phyloP scores from a whole-genome alignment of 169 alveolate genomes.

The Miamiensis avidus region DNA sequence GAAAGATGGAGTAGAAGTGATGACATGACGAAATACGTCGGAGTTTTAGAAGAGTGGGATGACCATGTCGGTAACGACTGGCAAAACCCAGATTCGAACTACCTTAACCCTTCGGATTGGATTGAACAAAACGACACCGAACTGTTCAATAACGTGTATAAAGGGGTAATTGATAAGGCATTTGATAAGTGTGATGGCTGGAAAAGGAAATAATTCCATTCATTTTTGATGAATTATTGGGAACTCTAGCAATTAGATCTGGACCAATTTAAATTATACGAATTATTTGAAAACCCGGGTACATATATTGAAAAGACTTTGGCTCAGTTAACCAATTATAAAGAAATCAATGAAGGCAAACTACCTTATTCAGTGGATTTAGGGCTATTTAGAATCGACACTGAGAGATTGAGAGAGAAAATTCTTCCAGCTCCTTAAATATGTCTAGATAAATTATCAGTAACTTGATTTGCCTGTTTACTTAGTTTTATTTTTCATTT shows the following conservation, averaged over 20 bases:
- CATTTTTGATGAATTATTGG: conserved; percentile 46
- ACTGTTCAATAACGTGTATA: conserved; percentile 21
- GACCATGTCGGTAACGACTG: conserved; percentile 75
- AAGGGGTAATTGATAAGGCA: conserved; percentile 30
- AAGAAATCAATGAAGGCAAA: conserved; percentile 34
- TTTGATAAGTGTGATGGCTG: conserved; percentile 49
- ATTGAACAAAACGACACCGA: conserved; percentile 40
- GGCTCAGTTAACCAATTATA: conserved; percentile 40
- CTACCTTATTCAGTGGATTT: conserved; percentile 48
- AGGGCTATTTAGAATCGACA: conserved; percentile 59
- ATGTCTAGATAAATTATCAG: no score
- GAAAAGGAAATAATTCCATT: conserved; percentile 47
- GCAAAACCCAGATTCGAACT: conserved; percentile 56
- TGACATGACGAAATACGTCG: conserved; percentile 67
- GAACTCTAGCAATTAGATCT: conserved; percentile 55
- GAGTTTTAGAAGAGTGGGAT: conserved; percentile 84
- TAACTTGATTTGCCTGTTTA: no score
- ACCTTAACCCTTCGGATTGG: conserved; percentile 70
- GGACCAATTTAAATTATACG: conserved; percentile 41
- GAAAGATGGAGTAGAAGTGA: conserved; percentile 81
- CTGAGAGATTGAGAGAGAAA: conserved; percentile 38
- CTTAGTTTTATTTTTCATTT: conserved; percentile 46
- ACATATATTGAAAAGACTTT: conserved; percentile 55
- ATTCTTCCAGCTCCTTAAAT: conserved; percentile 58
- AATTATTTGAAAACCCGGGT: conserved; percentile 60